These are phyloP conservation scores for Phlyctochytrium planicorne DNA, from an alignment of 192 early-diverging fungal genomes.

Conservation along the genomic window DNA sequence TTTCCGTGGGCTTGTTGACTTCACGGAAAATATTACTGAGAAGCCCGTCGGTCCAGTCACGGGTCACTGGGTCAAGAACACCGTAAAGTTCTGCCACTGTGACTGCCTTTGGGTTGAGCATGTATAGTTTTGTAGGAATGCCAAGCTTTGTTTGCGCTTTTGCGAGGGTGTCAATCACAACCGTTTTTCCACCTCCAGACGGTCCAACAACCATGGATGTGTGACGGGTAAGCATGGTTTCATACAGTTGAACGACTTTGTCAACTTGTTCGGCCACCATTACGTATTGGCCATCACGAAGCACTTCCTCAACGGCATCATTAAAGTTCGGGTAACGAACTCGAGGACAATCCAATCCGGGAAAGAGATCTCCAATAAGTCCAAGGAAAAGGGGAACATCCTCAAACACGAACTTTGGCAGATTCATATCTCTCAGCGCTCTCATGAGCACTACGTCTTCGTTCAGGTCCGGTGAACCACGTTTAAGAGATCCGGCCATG, in stretches of 20 bases:
- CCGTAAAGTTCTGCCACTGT: conserved; percentile 62
- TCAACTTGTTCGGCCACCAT: conserved; percentile 62
- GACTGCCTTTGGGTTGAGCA: conserved; percentile 61
- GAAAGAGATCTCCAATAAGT: conserved; percentile 58
- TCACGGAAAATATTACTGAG: conserved; percentile 63
- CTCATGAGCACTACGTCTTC: conserved; percentile 65
- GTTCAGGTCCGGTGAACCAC: conserved; percentile 58
- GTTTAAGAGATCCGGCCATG: conserved; percentile 61
- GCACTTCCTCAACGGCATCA: conserved; percentile 60
- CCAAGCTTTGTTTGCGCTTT: conserved; percentile 63
- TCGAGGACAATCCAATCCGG: conserved; percentile 61
- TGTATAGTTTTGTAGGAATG: conserved; percentile 55
- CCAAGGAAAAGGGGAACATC: conserved; percentile 63
- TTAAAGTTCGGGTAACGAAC: conserved; percentile 65
- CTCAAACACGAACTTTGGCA: conserved; percentile 66
- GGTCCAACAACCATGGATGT: conserved; percentile 63
- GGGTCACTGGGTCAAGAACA: conserved; percentile 54
- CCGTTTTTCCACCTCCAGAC: conserved; percentile 60
- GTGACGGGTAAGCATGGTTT: conserved; percentile 63
- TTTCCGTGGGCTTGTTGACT: conserved; percentile 59
- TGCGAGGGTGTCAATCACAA: conserved; percentile 58
- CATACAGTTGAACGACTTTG: conserved; percentile 62
- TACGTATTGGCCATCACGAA: conserved; percentile 53
- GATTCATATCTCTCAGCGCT: conserved; percentile 62
- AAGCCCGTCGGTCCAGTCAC: conserved; percentile 64